Conservation (phyloP, 176 grass and related monocot species). For the Avena eriantha region DNA sequence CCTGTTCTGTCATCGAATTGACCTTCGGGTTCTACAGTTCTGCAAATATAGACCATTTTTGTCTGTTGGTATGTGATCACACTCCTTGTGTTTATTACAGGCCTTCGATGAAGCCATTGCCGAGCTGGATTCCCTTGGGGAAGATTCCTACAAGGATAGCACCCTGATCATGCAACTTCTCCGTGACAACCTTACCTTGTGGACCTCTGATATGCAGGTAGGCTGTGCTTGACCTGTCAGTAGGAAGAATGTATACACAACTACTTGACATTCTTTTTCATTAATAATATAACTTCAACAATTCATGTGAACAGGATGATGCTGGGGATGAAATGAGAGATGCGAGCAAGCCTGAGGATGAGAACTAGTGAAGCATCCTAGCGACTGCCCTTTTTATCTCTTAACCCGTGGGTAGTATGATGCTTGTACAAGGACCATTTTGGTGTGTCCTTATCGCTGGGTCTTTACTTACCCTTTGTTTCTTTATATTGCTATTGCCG, state of each 20-base stretch:
- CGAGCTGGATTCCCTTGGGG: slow-evolving; percentile 89
- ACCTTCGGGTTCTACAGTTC: not conserved
- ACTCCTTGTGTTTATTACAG: slow-evolving; percentile 43
- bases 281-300: not conserved
- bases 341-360: slow-evolving; percentile 71
- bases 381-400: slow-evolving; percentile 25
- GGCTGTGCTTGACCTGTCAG: not conserved
- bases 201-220: slow-evolving; percentile 99
- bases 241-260: not conserved
- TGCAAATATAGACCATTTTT: slow-evolving; percentile 19
- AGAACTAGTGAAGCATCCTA: slow-evolving; percentile 55
- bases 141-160: slow-evolving; percentile 99
- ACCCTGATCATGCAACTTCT: slow-evolving; percentile 99
- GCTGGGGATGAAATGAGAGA: slow-evolving; percentile 88
- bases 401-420: slow-evolving; percentile 48
- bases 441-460: slow-evolving; percentile 46
- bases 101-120: slow-evolving; percentile 97
- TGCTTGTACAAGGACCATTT: slow-evolving; percentile 65
- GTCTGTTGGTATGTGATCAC: slow-evolving; percentile 19
- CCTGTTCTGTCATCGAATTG: not conserved
- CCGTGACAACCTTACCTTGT: slow-evolving; percentile 97
- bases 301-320: slow-evolving; percentile 72
- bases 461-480: slow-evolving; percentile 57
- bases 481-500: slow-evolving; percentile 46
- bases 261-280: not conserved